Evolutionary conservation across 2,329 filamentous ascomycete species (phyloP).

Genomic region (Cercospora sesami): DNA sequence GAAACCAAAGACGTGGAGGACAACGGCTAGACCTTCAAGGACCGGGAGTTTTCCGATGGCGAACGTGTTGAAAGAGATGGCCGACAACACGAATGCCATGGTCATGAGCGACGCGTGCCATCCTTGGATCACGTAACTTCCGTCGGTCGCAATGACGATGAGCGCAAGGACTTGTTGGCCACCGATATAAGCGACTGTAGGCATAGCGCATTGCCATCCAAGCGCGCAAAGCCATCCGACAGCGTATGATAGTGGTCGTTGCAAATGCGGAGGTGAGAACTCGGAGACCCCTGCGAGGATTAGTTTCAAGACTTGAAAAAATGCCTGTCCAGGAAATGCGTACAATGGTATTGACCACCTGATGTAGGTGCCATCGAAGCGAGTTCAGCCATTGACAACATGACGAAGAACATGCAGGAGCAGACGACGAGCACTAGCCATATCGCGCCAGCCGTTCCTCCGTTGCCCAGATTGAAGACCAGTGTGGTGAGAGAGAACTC

Average conservation of each 20-base stretch:
- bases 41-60: conserved; percentile 34
- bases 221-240: conserved; percentile 43
- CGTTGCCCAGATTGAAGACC: conserved; percentile 43
- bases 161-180: conserved; percentile 35
- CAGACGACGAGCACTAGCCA: conserved; percentile 45
- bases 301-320: neutral
- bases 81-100: conserved; percentile 29
- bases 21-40: conserved; percentile 34
- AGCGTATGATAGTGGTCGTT: conserved; percentile 57
- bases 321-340: conserved; percentile 33
- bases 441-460: conserved; percentile 55
- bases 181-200: conserved; percentile 32
- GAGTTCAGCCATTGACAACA: conserved; percentile 53
- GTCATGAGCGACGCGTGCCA: conserved; percentile 30
- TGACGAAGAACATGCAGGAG: conserved; percentile 30
- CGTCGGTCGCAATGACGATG: conserved; percentile 29
- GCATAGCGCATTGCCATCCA: conserved; percentile 37
- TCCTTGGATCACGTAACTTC: conserved; percentile 29
- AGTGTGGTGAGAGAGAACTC: conserved; percentile 28
- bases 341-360: conserved; percentile 49
- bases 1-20: conserved; percentile 36
- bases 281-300: conserved; percentile 44
- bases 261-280: conserved; percentile 51
- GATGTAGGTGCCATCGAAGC: conserved; percentile 57
- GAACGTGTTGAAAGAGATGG: conserved; percentile 36